Evolutionary conservation across 371 early-diverging fungal genomes (phyloP), one percentile per base, ranked within the genome.

Genomic region (Apophysomyces elegans): DNA sequence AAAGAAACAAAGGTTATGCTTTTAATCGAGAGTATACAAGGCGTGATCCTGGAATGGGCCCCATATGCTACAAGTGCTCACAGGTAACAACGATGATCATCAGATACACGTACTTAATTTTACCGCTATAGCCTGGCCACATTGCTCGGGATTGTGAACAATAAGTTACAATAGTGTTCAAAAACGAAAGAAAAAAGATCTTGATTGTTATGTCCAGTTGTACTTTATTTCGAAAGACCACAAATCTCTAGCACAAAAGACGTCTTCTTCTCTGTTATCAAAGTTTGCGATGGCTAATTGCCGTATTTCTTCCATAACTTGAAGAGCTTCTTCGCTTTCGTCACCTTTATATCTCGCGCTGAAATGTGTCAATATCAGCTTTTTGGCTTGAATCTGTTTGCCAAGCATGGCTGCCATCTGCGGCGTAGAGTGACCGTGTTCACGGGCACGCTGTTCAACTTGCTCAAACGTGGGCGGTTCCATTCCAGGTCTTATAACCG

Each of bases 381-480:
- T 69, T 50, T 74, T 64, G 6, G 86, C 86, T 3, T 68, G 61
- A 3, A 87, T 72, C 9, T 62, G 59, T 26, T 75, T 71, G 11
- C 85, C 87, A 61, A 85, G 73, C 0, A 44, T 45, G 1, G 77
- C 89, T 7, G 89, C 89, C 84, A 89, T 86, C 62, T 86, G 80
- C 9, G 89, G 89, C 4, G 86, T 89, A 0, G 87, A 87, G 63
- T 89, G 89, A 0, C 89, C 89, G 64, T 86, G 86, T 0, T 66
- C 64, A 8, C 66, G 61, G 12, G 86, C 76, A 6, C 75, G 57
- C 36, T 72, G 66, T n/a, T 75, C 68, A 0, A 83, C 80, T 26
- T 75, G 61, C 45, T 73, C 73, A 5, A 71, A 67, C 37, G 74
- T 73, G 1, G 63, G 58, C 4, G 56, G 56, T 14, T 47, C 38